Evolutionary conservation across 108 stramenopile species (phyloP), one percentile per base, ranked within the genome.

Genomic region (Stephanodiscus triporus): DNA sequence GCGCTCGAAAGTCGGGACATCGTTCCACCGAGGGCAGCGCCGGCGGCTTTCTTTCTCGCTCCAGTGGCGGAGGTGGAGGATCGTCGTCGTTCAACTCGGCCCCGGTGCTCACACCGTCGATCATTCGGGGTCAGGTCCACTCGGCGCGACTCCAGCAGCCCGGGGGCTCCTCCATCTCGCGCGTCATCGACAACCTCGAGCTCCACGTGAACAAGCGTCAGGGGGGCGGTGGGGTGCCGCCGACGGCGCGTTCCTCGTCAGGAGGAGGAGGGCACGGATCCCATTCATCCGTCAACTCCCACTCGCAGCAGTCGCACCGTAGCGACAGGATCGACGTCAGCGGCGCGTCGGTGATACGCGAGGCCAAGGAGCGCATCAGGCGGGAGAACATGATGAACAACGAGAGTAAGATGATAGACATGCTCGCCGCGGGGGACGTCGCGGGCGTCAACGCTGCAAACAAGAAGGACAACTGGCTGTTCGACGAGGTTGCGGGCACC

Each of bases 401-500:
- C 29, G 79, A 80, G 26, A 72, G 71, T 7, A 80, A 80, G 63
- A 58, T 80, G 50, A 80, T 80, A 45, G 79, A 80, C 59, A 74
- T 80, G 63, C 56, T 80, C 24, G 79, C 79, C 6, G 61, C 34
- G 17, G 79, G 77, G 16, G 70, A 55, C 19, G 75, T 72, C 27
- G 75, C 47, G 22, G 69, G 54, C 45, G 55, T 50, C 6, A 48
- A 49, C 43, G 63, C 49, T 37, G 61, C 76, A 4, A 73, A 75
- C 40, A 70, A 83, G 19, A 86, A 88, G 49, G 77, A 82, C 19
- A 86, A 81, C 27, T 95, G 91, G 91, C 78, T 92, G 32, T 87
- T 90, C 66, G 90, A 95, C 69, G 90, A 88, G 84, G 91, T 92
- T 9, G 87, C 91, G 17, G 90, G 90, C 19, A 90, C 93, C 3